Evolutionary conservation across 345 rosid genomes (phyloP).

Genomic region (Heritiera littoralis): DNA sequence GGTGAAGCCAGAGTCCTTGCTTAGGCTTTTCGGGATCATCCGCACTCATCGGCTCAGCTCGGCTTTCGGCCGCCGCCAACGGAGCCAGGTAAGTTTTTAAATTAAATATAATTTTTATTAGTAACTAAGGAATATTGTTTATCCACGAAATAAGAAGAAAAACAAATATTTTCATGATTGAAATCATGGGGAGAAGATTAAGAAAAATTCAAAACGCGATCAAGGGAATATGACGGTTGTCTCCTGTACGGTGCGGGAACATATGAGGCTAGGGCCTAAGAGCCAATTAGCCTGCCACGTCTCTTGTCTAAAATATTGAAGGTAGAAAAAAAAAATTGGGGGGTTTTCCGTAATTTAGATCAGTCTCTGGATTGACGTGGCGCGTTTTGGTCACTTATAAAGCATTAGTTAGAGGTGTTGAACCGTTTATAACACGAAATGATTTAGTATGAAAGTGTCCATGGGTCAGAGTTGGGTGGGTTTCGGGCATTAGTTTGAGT

Average conservation of each 20-base stretch:
- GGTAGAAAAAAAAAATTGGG: neutral
- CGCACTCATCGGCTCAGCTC: conserved; percentile 59
- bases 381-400: neutral
- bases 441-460: too few species aligned
- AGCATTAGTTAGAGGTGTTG: too few species aligned
- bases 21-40: conserved; percentile 37
- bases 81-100: conserved; percentile 50
- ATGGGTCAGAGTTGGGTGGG: too few species aligned
- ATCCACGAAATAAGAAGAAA: neutral
- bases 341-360: neutral
- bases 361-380: conserved; percentile 14
- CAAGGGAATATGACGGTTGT: neutral
- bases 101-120: neutral
- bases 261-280: too few species aligned
- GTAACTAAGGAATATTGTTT: neutral
- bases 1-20: conserved; percentile 45
- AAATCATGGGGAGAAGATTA: too few species aligned
- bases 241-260: neutral
- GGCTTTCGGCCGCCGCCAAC: conserved; percentile 50
- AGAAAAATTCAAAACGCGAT: neutral
- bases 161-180: neutral
- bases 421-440: too few species aligned
- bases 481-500: too few species aligned
- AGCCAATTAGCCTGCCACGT: conserved; percentile 9
- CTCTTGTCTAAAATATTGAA: neutral